Percentiles rank a stretch among this genome's conserved stretches.
These are phyloP conservation scores for Acrodontium crateriforme DNA, from an alignment of 2,329 filamentous ascomycete genomes.

Conservation along the genomic window DNA sequence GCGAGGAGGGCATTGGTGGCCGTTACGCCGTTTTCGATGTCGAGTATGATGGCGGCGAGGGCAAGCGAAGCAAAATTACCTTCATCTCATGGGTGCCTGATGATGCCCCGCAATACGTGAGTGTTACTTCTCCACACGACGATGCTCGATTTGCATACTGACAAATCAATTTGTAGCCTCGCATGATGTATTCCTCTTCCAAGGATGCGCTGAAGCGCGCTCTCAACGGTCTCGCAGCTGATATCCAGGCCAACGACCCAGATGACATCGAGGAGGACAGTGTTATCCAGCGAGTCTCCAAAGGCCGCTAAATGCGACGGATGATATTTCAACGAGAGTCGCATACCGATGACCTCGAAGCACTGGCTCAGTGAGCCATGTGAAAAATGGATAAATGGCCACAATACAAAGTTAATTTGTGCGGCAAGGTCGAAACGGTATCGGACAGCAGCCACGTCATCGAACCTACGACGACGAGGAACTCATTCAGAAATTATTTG, in stretches of 20 bases:
- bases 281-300: slow-evolving; percentile 43
- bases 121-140: slow-evolving; percentile 25
- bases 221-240: slow-evolving; percentile 59
- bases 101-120: slow-evolving; percentile 64
- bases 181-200: slow-evolving; percentile 84
- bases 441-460: no score
- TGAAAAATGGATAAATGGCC: neutral
- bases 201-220: slow-evolving; percentile 74
- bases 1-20: slow-evolving; percentile 44
- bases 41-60: slow-evolving; percentile 63
- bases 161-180: slow-evolving; percentile 43
- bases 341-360: no score
- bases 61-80: slow-evolving; percentile 60
- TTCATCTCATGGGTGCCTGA: slow-evolving; percentile 73
- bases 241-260: slow-evolving; percentile 72
- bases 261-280: slow-evolving; percentile 70
- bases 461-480: no score
- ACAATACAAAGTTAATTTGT: neutral
- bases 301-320: slow-evolving; percentile 35
- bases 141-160: neutral
- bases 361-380: no score
- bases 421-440: no score
- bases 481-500: no score
- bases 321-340: no score
- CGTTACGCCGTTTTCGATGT: slow-evolving; percentile 80